Percentiles rank a stretch among this genome's conserved stretches.
phyloP scores from a whole-genome alignment of 176 grass and related monocot genomes.

The Puya raimondii region DNA sequence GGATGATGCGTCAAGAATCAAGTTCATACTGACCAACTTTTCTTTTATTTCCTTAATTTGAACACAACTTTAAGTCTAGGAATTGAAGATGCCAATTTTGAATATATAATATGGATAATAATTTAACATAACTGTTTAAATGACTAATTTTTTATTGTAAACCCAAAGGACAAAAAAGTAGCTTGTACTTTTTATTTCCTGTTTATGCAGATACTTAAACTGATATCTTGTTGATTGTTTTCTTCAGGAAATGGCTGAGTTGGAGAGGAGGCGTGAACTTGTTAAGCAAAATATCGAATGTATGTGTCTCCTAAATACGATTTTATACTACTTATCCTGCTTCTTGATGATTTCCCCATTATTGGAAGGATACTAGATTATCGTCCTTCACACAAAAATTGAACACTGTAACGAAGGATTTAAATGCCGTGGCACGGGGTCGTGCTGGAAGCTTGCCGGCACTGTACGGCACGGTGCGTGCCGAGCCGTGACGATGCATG shows the following conservation, averaged over 20 bases:
- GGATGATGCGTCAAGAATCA: too few relatives aligned
- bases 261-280: constrained; percentile 61
- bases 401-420: neutral
- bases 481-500: too few relatives aligned
- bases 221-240: neutral
- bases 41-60: too few relatives aligned
- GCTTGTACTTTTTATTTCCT: constrained; percentile 10
- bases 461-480: too few relatives aligned
- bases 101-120: too few relatives aligned
- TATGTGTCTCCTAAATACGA: constrained; percentile 25
- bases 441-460: too few relatives aligned
- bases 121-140: too few relatives aligned
- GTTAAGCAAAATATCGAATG: constrained; percentile 75
- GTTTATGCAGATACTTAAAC: too few relatives aligned
- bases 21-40: too few relatives aligned
- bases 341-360: neutral
- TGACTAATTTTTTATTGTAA: neutral
- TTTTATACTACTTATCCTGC: neutral
- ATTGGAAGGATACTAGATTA: neutral
- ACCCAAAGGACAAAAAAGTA: neutral
- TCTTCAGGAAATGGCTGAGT: constrained; percentile 64
- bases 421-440: too few relatives aligned
- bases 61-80: too few relatives aligned
- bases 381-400: neutral
- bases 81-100: too few relatives aligned